Base-by-base conservation (phyloP, 164 flowering plant genomes). In the Malania oleifera region DNA sequence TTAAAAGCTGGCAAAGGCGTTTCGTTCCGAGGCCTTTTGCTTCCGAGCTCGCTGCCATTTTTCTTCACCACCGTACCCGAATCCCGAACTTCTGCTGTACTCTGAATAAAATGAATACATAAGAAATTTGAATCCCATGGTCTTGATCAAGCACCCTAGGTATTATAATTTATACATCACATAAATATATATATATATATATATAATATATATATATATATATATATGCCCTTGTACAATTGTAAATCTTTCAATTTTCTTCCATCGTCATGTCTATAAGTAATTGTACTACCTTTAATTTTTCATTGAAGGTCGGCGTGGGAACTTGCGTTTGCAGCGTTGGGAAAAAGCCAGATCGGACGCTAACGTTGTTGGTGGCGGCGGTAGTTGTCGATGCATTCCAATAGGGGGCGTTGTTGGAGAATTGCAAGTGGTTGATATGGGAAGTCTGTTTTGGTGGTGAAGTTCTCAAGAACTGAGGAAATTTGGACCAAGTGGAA, bases 1-100 rank as follows among this genome's bases (percentile, higher is more conserved):
- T 92, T 92, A 73, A 89, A 87, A 66, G 96, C 80, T 39, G 96
- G 92, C 70, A 82, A 77, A 61, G 89, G 72, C 1, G 88, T 62
- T 58, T 87, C 96, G 54, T 68, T 81, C 61, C 91, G 52, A 7
- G 84, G 76, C 67, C 88, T 81, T 74, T 92, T 92, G 3, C 59
- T 67, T 18, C 84, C 64, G n/a, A 81, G 40, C 60, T 82, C 84
- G 18, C 55, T 62, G 14, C 78, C 66, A 58, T 66, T 81, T 51
- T 69, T 75, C 72, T 77, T 81, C 67, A 60, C 85, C 56, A 58
- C 63, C 27, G 71, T 45, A 40, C 70, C 56, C 6, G 81, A 55
- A 1, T 81, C 82, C 18, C 79, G 70, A 50, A 58, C 67, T 57
- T 79, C 80, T n/a, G 63, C 64, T 23, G 68, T 59, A 64, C 57